Percentiles rank a stretch among this genome's conserved stretches.
Evolutionary conservation across 257 asterid species (phyloP).

Genomic region (Paulownia fortunei): DNA sequence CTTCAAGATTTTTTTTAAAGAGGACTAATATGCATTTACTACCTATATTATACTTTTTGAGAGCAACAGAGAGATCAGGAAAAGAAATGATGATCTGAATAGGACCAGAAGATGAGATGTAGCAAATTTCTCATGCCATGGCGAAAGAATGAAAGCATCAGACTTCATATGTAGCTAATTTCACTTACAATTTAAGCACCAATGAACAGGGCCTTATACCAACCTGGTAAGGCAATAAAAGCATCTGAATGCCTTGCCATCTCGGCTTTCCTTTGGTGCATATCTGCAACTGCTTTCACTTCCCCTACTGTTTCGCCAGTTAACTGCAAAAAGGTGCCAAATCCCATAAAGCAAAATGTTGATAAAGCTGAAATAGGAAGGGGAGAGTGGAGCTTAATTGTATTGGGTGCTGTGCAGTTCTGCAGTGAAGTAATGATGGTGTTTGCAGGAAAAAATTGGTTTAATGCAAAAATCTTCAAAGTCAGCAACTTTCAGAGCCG

Average conservation of each 20-base stretch:
- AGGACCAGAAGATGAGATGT: not conserved
- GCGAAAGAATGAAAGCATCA: not conserved
- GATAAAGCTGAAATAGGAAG: constrained; percentile 33
- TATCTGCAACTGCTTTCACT: constrained; percentile 99
- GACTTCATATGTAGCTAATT: too few relatives aligned
- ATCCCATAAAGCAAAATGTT: constrained; percentile 22
- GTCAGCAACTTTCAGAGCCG: constrained; percentile 37
- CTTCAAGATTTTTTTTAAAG: too few relatives aligned
- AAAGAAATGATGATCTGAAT: not conserved
- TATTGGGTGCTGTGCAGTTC: constrained; percentile 42
- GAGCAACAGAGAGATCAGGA: not conserved
- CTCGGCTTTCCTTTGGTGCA: constrained; percentile 99
- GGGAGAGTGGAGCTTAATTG: constrained; percentile 12
- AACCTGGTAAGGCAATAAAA: constrained; percentile 99
- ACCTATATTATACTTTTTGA: too few relatives aligned
- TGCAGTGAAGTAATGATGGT: constrained; percentile 73
- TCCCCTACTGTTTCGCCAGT: constrained; percentile 99
- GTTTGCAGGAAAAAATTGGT: constrained; percentile 37
- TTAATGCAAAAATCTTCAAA: constrained; percentile 39
- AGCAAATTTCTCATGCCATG: not conserved
- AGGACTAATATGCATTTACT: too few relatives aligned
- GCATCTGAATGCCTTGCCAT: constrained; percentile 98
- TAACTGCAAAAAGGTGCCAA: constrained; percentile 59
- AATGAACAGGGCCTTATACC: too few relatives aligned
- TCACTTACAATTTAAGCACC: too few relatives aligned